Base-by-base conservation (phyloP, 148 eudicot genomes). In the Rhododendron ovatum region DNA sequence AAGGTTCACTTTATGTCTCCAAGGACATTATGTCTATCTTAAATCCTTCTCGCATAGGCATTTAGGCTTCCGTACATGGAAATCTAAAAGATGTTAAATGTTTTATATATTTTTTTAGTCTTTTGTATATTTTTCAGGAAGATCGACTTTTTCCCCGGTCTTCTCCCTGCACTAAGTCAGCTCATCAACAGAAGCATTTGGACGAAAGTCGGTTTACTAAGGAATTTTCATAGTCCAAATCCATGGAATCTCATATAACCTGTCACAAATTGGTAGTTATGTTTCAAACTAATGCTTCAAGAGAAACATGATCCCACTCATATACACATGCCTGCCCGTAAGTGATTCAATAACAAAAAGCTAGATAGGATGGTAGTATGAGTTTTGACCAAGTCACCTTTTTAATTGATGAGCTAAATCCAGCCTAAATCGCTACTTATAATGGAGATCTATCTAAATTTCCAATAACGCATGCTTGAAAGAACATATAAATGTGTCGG, bases 1-100 rank as follows among this genome's bases (percentile, higher is more conserved):
- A 39, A 76, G 79, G 79, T 76, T 76, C 48, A 76, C 79, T 37
- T 74, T 76, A n/a, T 28, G 35, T 50, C n/a, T 28, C 82, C 55
- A 48, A 48, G 37, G 59, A 24, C 51, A 79, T 48, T 28, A 47
- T 26, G 5, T 28, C 39, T 28, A 48, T 80, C 61, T 50, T 48
- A 50, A 26, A 48, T 12, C 50, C 82, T 26, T n/a, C 18, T 45
- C n/a, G 55, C 30, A 43, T 24, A 47, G 11, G 82, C 39, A 13
- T 4, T 11, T 12, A 78, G 24, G 83, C 63, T 51, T 30, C 63
- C 45, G 7, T 30, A 50, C 18, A 28, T 10, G 63, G 22, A 80
- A 51, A 80, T 80, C 4, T 80, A 7, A 15, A 30, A 28, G 18
- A 11, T 48, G 37, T 48, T 11, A 33, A 11, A n/a, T 47, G 43